Conservation (phyloP, 176 grass and related monocot species). For the Areca catechu region DNA sequence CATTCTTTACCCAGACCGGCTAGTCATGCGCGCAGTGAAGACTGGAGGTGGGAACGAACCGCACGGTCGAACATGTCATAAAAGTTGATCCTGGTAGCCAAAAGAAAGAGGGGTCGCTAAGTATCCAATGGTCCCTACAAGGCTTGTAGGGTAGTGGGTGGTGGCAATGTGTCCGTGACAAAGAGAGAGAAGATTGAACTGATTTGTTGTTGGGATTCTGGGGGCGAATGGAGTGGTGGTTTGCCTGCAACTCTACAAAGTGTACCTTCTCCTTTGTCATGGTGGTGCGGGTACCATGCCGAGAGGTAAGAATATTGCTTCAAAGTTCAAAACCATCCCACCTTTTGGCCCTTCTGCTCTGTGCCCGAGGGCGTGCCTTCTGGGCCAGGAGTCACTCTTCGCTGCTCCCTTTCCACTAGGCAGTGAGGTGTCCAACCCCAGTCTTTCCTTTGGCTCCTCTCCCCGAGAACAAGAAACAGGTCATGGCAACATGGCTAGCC, state of each 20-base stretch:
- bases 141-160: conserved; percentile 50
- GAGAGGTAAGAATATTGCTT: background rate
- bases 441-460: too few relatives aligned
- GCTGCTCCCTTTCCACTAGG: background rate
- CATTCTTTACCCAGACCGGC: too few relatives aligned
- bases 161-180: conserved; percentile 15
- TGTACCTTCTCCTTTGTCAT: background rate
- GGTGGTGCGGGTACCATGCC: too few relatives aligned
- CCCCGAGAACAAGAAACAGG: too few relatives aligned
- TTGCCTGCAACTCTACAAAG: background rate
- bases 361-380: background rate
- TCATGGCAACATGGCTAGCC: too few relatives aligned
- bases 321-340: background rate
- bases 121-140: conserved; percentile 18
- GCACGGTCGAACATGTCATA: background rate
- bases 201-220: conserved; percentile 21
- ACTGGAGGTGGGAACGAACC: background rate
- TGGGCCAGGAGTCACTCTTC: conserved; percentile 10
- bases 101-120: background rate
- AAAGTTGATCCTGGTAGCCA: background rate
- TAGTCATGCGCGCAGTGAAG: too few relatives aligned
- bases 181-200: conserved; percentile 17
- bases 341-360: background rate
- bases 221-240: background rate
- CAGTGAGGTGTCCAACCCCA: background rate